Percentiles rank a stretch among this genome's conserved stretches.
Evolutionary conservation across 2,329 filamentous ascomycete species (phyloP).

Genomic region (Alternaria consortialis): DNA sequence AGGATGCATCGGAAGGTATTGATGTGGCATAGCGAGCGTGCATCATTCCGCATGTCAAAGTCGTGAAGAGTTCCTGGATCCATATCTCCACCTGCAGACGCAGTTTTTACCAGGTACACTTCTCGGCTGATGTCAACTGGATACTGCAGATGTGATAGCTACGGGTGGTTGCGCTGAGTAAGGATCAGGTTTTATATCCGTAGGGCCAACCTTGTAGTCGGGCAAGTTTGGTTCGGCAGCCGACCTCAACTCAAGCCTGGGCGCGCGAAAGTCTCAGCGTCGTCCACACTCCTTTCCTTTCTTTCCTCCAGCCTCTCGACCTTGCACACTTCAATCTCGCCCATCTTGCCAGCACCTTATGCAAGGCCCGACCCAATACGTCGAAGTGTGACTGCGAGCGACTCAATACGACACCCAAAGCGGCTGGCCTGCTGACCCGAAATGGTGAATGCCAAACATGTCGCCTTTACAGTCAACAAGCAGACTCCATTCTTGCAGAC

Average conservation of each 20-base stretch:
- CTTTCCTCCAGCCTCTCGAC: slow-evolving; percentile 31
- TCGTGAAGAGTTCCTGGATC: not conserved
- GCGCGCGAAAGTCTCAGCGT: slow-evolving; percentile 38
- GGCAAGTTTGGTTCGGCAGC: slow-evolving; percentile 33
- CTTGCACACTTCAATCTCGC: slow-evolving; percentile 15
- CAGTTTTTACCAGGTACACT: not conserved
- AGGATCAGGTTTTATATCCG: slow-evolving; percentile 25
- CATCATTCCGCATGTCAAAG: slow-evolving; percentile 13
- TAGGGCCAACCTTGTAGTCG: slow-evolving; percentile 31
- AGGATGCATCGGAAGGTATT: slow-evolving; percentile 25
- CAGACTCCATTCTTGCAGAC: slow-evolving; percentile 41
- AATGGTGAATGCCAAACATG: slow-evolving; percentile 52
- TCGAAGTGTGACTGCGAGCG: slow-evolving; percentile 26
- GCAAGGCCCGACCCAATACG: slow-evolving; percentile 16
- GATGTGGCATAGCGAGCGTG: slow-evolving; percentile 7
- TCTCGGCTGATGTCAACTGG: slow-evolving; percentile 14
- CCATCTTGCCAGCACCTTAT: slow-evolving; percentile 18
- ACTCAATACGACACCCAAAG: slow-evolving; percentile 30
- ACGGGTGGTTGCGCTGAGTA: slow-evolving; percentile 25
- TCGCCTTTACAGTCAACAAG: slow-evolving; percentile 51
- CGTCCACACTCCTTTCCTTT: slow-evolving; percentile 31
- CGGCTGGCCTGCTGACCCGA: slow-evolving; percentile 48
- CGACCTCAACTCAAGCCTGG: slow-evolving; percentile 37
- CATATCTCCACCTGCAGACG: slow-evolving; percentile 1
- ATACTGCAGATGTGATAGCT: slow-evolving; percentile 14